These are phyloP conservation scores for Berkeleyomyces rouxiae DNA, from an alignment of 2,329 filamentous ascomycete species.

Conservation along the genomic window DNA sequence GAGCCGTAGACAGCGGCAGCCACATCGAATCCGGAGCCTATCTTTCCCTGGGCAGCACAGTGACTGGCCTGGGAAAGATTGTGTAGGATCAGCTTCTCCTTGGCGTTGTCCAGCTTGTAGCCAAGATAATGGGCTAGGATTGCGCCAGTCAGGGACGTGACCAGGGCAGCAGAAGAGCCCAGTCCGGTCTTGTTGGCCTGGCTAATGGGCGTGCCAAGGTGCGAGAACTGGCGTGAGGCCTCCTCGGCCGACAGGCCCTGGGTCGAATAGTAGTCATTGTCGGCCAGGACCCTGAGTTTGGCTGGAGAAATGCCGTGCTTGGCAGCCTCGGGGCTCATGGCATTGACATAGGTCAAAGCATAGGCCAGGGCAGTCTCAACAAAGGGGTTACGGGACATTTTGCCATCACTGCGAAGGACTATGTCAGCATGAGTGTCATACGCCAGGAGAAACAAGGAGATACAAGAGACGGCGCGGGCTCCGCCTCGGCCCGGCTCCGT, in stretches of 20 bases:
- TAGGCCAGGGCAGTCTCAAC: constrained; percentile 85
- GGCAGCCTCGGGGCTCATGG: constrained; percentile 19
- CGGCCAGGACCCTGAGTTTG: constrained; percentile 73
- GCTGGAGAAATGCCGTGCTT: constrained; percentile 44
- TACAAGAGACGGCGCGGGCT: neutral
- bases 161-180: constrained; percentile 83
- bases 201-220: constrained; percentile 58
- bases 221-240: constrained; percentile 43
- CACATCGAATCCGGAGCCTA: constrained; percentile 91
- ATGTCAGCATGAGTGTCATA: neutral
- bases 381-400: constrained; percentile 50
- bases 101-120: neutral
- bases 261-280: constrained; percentile 90
- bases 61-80: constrained; percentile 89
- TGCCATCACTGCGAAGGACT: constrained; percentile 23
- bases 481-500: neutral
- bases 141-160: constrained; percentile 69
- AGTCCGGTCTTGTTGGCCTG: constrained; percentile 90
- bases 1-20: constrained; percentile 85
- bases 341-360: constrained; percentile 63
- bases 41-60: constrained; percentile 90
- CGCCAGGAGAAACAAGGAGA: neutral
- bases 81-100: constrained; percentile 46
- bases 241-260: constrained; percentile 19
- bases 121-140: constrained; percentile 63